A percentile compares a stretch with the other conserved stretches of the same genome.
Evolutionary conservation across 2,329 filamentous ascomycete genomes (phyloP).

Genomic region (Trichoderma koningii): DNA sequence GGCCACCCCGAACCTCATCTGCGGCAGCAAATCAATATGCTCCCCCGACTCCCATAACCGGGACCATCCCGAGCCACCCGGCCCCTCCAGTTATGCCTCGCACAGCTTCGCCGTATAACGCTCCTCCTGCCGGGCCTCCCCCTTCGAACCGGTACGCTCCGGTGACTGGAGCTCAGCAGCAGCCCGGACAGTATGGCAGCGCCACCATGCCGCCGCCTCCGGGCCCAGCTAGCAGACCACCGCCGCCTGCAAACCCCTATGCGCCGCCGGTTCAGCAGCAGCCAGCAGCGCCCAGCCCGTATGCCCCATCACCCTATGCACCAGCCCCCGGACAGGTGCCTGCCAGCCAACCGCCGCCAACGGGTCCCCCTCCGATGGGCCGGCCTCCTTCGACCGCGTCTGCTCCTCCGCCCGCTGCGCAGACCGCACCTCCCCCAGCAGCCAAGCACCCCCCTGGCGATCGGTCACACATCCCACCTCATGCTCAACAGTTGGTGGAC

Average conservation of each 20-base stretch:
- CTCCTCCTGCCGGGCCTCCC: conserved; percentile 70
- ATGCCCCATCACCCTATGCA: conserved; percentile 39
- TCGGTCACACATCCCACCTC: conserved; percentile 80
- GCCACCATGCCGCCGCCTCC: conserved; percentile 47
- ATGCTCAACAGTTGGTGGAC: conserved; percentile 77
- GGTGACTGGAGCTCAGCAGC: conserved; percentile 58
- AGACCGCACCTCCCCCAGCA: conserved; percentile 54
- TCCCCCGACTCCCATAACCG: conserved; percentile 61
- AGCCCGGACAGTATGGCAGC: conserved; percentile 47
- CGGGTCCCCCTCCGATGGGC: conserved; percentile 39
- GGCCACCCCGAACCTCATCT: conserved; percentile 55
- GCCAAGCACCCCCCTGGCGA: conserved; percentile 79
- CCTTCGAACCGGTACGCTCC: conserved; percentile 76
- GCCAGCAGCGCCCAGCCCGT: conserved; percentile 41
- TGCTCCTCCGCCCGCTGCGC: conserved; percentile 51
- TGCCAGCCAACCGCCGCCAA: conserved; percentile 39
- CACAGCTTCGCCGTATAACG: conserved; percentile 83
- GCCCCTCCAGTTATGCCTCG: conserved; percentile 67
- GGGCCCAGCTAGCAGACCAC: conserved; percentile 46
- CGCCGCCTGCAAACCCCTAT: conserved; percentile 42
- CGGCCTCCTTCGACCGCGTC: conserved; percentile 37
- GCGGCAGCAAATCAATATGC: conserved; percentile 62
- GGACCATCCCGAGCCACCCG: conserved; percentile 61
- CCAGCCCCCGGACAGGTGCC: conserved; percentile 52
- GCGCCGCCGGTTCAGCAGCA: conserved; percentile 50